phyloP scores from a whole-genome alignment of 306 rosid genomes.

The Corylus heterophylla region DNA sequence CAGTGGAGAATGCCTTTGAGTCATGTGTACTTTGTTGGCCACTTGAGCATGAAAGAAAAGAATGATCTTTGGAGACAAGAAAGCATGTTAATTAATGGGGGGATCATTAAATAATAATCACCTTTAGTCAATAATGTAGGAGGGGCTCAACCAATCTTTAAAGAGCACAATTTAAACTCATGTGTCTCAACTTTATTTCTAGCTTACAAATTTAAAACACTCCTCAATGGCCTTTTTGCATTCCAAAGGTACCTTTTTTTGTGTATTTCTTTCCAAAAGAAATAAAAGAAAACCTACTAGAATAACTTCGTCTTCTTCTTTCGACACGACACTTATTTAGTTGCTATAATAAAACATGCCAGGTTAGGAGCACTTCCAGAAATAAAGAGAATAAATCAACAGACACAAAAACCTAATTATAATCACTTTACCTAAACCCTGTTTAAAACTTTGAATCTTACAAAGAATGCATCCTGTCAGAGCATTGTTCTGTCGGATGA shows the following conservation, averaged over 20 bases:
- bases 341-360: background rate
- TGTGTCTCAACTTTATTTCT: constrained; percentile 22
- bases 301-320: background rate
- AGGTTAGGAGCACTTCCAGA: background rate
- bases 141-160: constrained; percentile 19
- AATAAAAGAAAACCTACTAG: background rate
- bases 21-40: constrained; percentile 54
- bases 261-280: background rate
- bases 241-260: constrained; percentile 1
- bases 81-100: constrained; percentile 24
- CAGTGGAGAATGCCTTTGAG: constrained; percentile 35
- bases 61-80: constrained; percentile 36
- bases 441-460: constrained; percentile 11
- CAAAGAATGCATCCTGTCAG: constrained; percentile 5
- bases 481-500: constrained; percentile 12
- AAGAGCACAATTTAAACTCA: constrained; percentile 10
- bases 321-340: background rate
- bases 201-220: background rate
- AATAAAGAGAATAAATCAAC: background rate
- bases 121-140: constrained; percentile 19
- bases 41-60: constrained; percentile 33
- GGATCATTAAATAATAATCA: constrained; percentile 19
- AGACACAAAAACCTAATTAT: background rate
- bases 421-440: constrained; percentile 9
- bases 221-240: background rate